Evolutionary conservation across 2,329 filamentous ascomycete species (phyloP), one percentile per base, ranked within the genome.

Genomic region (Didymella exigua): DNA sequence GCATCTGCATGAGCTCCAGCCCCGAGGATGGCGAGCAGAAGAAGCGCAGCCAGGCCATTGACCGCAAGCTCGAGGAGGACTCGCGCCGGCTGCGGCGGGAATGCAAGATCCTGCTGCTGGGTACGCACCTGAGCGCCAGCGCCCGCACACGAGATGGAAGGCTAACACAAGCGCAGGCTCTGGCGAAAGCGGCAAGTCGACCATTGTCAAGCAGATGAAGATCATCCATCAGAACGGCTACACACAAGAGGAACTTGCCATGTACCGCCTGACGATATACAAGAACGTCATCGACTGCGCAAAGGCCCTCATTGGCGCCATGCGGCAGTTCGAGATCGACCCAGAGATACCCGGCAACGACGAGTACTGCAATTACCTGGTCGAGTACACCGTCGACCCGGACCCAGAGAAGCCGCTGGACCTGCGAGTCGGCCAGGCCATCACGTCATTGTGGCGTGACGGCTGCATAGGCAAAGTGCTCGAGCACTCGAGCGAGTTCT

Each of bases 141-240:
- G 34, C 27, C 36, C 26, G 27, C 42, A 16, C 30, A 16, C 14
- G 14, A 37, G 13, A 23, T 7, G 29, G 10, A 38, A 44, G 14
- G 66, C 71, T 76, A 74, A 75, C 67, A 37, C 37, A 48, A 51
- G 27, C 57, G 43, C 75, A 97, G 95, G 95, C 63, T 98, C 95
- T 63, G 95, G 95, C 63, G 95, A 99, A 81, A 98, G 93, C 77
- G 95, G 95, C 66, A 99, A 99, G 79, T 98, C 95, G 54, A 99
- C 95, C 9, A 98, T 99, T 69, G 95, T 99, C 66, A 99, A 99
- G 78, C 95, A 99, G 82, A 99, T 99, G 95, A 99, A 98, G 79
- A 99, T 99, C 68, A 98, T 99, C 72, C 95, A 99, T 73, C 89
- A 98, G 70, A 96, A 97, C 78, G 95, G 95, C 58, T 99, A 99